phyloP scores from a whole-genome alignment of 2,329 filamentous ascomycete genomes.

The Fusarium camptoceras region DNA sequence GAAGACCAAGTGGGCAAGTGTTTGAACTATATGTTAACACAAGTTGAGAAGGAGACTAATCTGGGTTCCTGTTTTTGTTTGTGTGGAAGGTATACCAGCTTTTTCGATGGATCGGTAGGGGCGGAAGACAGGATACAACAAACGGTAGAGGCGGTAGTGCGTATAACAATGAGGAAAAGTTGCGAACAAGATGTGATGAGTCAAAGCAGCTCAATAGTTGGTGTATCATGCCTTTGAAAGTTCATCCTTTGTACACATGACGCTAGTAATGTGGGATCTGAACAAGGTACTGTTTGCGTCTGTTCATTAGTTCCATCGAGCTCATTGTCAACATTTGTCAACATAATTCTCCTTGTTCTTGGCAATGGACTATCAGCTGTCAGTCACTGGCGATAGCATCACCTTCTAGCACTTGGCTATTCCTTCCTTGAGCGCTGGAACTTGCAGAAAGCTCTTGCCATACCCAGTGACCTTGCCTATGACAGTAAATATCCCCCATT shows the following conservation, averaged over 20 bases:
- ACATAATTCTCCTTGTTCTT: background rate
- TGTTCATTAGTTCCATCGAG: too few species aligned
- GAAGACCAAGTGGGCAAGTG: slow-evolving; percentile 22
- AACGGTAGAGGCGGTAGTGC: slow-evolving; percentile 6
- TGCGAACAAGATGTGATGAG: background rate
- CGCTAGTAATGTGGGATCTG: background rate
- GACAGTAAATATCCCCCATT: background rate
- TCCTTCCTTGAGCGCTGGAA: background rate
- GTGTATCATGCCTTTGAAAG: background rate
- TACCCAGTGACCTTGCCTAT: background rate
- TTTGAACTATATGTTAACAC: slow-evolving; percentile 11
- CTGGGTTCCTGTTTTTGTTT: slow-evolving; percentile 14
- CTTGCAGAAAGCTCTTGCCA: background rate
- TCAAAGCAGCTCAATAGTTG: background rate
- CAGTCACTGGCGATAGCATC: slow-evolving; percentile 18
- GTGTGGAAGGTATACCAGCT: slow-evolving; percentile 24
- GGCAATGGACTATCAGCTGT: background rate
- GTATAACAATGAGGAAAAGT: background rate
- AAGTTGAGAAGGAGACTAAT: slow-evolving; percentile 14
- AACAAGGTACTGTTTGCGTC: background rate
- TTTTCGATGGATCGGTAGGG: slow-evolving; percentile 20
- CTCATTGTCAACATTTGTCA: background rate
- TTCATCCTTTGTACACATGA: background rate
- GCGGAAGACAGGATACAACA: slow-evolving; percentile 4
- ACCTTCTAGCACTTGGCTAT: background rate